Conservation (phyloP, 2,329 filamentous ascomycete genomes). For the Basipetospora chlamydospora region DNA sequence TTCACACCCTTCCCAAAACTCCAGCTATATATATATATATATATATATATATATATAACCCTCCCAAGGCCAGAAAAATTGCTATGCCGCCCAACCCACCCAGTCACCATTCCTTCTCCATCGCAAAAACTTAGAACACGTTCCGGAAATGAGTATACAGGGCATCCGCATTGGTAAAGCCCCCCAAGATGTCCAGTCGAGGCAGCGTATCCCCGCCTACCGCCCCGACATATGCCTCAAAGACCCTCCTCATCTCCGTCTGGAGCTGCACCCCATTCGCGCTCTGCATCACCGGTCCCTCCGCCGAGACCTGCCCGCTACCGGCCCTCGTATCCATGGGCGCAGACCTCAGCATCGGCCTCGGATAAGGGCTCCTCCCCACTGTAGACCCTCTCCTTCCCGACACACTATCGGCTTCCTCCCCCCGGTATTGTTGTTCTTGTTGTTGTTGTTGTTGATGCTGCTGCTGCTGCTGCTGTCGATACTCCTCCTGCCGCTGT, state of each 20-base stretch:
- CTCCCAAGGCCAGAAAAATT: neutral
- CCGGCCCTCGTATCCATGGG: conserved; percentile 6
- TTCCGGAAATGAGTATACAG: conserved; percentile 23
- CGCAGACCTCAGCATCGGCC: conserved; percentile 1
- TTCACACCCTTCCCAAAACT: neutral
- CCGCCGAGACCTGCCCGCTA: conserved; percentile 8
- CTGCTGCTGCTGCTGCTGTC: neutral
- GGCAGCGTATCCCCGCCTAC: conserved; percentile 12
- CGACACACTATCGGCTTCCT: neutral
- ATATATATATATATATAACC: no score
- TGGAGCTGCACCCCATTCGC: conserved; percentile 35
- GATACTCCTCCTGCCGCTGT: neutral
- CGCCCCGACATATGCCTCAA: conserved; percentile 23
- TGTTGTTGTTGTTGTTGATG: neutral
- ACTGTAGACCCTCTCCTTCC: neutral
- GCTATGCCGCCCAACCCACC: neutral
- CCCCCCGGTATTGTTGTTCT: neutral
- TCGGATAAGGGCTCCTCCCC: conserved; percentile 1
- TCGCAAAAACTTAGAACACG: conserved; percentile 16
- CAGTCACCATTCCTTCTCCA: neutral
- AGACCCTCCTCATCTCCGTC: conserved; percentile 36
- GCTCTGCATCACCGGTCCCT: conserved; percentile 7
- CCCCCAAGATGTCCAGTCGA: conserved; percentile 12
- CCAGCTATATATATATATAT: neutral
- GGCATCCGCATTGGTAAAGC: conserved; percentile 15